Conservation (phyloP, 1,284 basidiomycete genomes). For the Leccinum insolens region DNA sequence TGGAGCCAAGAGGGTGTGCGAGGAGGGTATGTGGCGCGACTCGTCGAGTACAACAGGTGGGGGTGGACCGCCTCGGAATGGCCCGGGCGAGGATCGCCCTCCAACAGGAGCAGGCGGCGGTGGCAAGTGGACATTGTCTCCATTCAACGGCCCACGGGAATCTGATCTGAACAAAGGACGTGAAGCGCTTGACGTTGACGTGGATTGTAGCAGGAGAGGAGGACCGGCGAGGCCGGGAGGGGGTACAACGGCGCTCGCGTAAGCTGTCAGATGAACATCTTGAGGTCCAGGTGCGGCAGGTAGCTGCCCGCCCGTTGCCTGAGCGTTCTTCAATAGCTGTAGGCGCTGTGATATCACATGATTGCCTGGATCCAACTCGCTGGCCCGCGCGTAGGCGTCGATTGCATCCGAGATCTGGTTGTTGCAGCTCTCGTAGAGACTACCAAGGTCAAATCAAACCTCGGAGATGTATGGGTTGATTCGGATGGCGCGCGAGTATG, state of each 20-base stretch:
- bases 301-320: conserved; percentile 77
- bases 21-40: conserved; percentile 55
- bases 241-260: conserved; percentile 74
- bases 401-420: conserved; percentile 99
- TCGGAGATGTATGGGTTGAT: conserved; percentile 99
- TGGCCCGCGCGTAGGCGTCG: conserved; percentile 93
- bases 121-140: conserved; percentile 57
- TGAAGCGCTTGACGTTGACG: conserved; percentile 34
- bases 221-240: conserved; percentile 51
- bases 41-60: conserved; percentile 79
- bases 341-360: conserved; percentile 78
- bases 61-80: conserved; percentile 77
- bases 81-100: conserved; percentile 59
- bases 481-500: conserved; percentile 97
- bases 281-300: conserved; percentile 88
- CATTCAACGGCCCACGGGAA: conserved; percentile 57
- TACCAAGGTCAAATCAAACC: conserved; percentile 99
- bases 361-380: conserved; percentile 87
- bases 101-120: conserved; percentile 55
- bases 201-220: conserved; percentile 59
- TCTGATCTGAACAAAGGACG: conserved; percentile 64
- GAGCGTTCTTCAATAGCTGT: conserved; percentile 77
- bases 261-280: conserved; percentile 94
- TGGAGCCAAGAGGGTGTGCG: conserved; percentile 73
- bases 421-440: conserved; percentile 97